Percentiles rank a stretch among this genome's conserved stretches.
Evolutionary conservation across 768 basidiomycete species (phyloP).

Genomic region (Neoboletus brunneissimus): DNA sequence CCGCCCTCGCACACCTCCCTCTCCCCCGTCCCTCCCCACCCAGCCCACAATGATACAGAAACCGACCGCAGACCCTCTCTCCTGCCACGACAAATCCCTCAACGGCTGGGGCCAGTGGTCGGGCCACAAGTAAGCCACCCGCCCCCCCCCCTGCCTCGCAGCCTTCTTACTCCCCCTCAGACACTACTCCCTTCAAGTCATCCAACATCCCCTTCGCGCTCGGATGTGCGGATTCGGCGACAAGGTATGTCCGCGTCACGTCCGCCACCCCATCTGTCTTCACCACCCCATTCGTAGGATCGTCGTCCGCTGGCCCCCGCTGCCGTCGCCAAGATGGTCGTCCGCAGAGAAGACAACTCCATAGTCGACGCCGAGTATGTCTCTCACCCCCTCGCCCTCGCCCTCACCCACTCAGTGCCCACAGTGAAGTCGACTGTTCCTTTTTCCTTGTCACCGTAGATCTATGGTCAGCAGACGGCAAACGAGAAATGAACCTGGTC

Average conservation of each 20-base stretch:
- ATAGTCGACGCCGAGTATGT: slow-evolving; percentile 76
- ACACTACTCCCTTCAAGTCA: slow-evolving; percentile 78
- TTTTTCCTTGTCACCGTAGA: slow-evolving; percentile 94
- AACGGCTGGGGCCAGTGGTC: slow-evolving; percentile 73
- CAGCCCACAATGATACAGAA: slow-evolving; percentile 66
- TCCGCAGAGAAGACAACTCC: slow-evolving; percentile 62
- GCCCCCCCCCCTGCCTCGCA: not conserved
- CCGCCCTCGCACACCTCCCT: not conserved
- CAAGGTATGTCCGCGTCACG: slow-evolving; percentile 55
- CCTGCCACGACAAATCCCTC: slow-evolving; percentile 39
- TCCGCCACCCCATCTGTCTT: slow-evolving; percentile 7
- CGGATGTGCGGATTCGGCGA: slow-evolving; percentile 97
- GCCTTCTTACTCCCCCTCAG: slow-evolving; percentile 35
- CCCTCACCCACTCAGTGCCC: slow-evolving; percentile 1
- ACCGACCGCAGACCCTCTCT: slow-evolving; percentile 18
- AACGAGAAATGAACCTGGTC: slow-evolving; percentile 84
- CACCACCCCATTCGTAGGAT: slow-evolving; percentile 46
- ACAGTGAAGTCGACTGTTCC: slow-evolving; percentile 78
- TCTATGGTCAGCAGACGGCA: slow-evolving; percentile 82
- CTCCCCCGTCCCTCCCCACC: not conserved
- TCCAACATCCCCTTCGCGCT: slow-evolving; percentile 86
- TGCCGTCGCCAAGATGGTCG: slow-evolving; percentile 81
- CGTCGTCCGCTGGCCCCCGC: slow-evolving; percentile 90
- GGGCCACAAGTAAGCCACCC: slow-evolving; percentile 52
- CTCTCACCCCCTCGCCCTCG: not conserved